A percentile compares a stretch with the other conserved stretches of the same genome.
phyloP scores from a whole-genome alignment of 768 basidiomycete genomes.

The Tricholoma terreum region DNA sequence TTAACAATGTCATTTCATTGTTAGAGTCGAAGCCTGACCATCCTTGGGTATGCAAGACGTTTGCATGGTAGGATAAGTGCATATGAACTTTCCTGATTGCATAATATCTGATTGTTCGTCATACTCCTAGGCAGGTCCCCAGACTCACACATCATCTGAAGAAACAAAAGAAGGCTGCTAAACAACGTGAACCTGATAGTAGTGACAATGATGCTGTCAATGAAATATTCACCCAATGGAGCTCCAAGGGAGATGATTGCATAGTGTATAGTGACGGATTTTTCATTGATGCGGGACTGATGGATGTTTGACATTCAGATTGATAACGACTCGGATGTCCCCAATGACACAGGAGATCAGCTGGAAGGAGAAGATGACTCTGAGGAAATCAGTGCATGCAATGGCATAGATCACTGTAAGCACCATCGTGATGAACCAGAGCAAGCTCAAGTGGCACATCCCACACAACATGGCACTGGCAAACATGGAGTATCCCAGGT shows the following conservation, averaged over 20 bases:
- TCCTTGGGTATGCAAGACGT: no score
- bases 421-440: no score
- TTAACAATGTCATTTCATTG: background rate
- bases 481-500: no score
- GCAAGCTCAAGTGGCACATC: no score
- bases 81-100: no score
- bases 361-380: background rate
- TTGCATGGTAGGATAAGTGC: no score
- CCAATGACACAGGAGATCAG: background rate
- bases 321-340: background rate
- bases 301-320: background rate
- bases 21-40: background rate
- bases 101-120: no score
- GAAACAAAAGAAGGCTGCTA: background rate
- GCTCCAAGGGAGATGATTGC: background rate
- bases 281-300: no score
- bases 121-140: background rate
- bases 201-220: background rate
- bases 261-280: background rate
- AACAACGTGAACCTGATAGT: background rate
- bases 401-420: background rate
- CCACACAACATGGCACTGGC: no score
- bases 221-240: background rate
- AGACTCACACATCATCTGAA: background rate
- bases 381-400: background rate